Evolutionary conservation across 2,329 filamentous ascomycete species (phyloP), one percentile per base, ranked within the genome.

Genomic region (Aspergillus brasiliensis): DNA sequence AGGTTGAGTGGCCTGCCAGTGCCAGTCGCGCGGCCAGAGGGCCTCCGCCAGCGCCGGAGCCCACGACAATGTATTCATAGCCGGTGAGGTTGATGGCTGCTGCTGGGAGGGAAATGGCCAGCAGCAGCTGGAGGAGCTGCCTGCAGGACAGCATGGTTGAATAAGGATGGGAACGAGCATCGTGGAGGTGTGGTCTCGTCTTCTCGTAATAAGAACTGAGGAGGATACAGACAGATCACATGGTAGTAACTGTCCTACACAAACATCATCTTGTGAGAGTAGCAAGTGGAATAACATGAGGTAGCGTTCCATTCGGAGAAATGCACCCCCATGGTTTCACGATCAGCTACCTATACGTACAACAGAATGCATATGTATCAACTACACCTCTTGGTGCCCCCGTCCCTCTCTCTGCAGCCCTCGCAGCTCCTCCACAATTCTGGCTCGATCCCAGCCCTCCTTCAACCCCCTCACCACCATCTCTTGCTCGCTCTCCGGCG

Each of bases 401-500:
- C 40, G 10, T 10, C 40, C 19, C 19, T 44, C 40, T 11, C 40
- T 10, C 46, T 55, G 38, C 71, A 81, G 73, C 66, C 67, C 64
- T 64, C 63, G 68, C 56, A 85, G 60, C 46, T 76, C 77, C 13
- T 58, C 61, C n/a, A 86, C 62, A 7, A 83, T 73, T 37, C 74
- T 65, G 8, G 74, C 69, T 21, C 65, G 78, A 11, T 63, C 69
- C 79, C 77, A 82, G 0, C 71, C 75, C 48, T 76, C 73, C 44
- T 74, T 57, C 57, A 88, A 66, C 0, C 74, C 82, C 55, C 72
- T 75, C 3, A 77, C 48, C 28, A 87, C 61, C 11, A 86, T 46
- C 56, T 84, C 80, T 67, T 86, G 82, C 73, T 88, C 85, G 61
- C 82, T 86, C 67, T 82, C 80, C 3, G 85, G 85, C 8, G 85